phyloP scores from a whole-genome alignment of 306 rosid species.

The Vachellia collinsii region DNA sequence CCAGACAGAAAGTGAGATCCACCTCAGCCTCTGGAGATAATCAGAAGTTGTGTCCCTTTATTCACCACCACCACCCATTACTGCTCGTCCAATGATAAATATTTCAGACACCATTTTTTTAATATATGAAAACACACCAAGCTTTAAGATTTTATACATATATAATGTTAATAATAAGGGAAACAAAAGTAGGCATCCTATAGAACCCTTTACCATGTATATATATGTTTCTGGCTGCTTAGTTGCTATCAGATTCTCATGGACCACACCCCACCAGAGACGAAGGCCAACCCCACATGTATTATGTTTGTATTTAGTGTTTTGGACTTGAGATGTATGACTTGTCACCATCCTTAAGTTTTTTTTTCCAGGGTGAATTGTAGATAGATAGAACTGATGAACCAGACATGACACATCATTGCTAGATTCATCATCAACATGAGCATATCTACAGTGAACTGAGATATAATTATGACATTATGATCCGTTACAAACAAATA shows the following conservation, averaged over 20 bases:
- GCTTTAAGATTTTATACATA: not conserved
- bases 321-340: constrained; percentile 26
- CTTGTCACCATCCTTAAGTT: constrained; percentile 40
- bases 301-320: not conserved
- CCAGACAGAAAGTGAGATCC: constrained; percentile 50
- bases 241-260: constrained; percentile 1
- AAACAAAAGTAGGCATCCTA: constrained; percentile 5
- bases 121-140: not conserved
- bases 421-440: constrained; percentile 34
- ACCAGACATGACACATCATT: not conserved
- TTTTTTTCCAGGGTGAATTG: not conserved
- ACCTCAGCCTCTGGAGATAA: constrained; percentile 25
- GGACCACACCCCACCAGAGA: constrained; percentile 12
- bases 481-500: not conserved
- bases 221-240: not conserved
- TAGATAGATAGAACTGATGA: not conserved
- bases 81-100: constrained; percentile 27
- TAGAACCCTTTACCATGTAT: not conserved
- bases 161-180: not conserved
- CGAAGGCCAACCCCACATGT: not conserved
- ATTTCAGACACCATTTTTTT: not conserved
- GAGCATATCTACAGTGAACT: constrained; percentile 37
- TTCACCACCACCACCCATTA: constrained; percentile 26
- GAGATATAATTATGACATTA: constrained; percentile 4
- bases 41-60: constrained; percentile 32